Base-by-base conservation (phyloP, 345 rosid species). In the Pistacia vera region DNA sequence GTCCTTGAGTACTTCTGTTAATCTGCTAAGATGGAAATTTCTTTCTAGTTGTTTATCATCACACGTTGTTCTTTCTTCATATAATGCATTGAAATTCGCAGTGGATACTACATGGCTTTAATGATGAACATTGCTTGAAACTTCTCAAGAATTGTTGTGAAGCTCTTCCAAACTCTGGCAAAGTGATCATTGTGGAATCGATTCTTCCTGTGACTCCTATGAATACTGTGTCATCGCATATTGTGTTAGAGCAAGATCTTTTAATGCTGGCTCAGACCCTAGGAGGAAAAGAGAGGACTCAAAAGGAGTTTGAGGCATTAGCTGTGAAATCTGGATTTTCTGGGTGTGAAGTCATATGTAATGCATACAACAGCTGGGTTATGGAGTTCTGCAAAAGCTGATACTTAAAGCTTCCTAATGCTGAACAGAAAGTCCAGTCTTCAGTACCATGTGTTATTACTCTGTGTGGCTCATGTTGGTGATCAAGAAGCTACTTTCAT, bases 21-120 rank as follows among this genome's bases (percentile, higher is more conserved):
- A 14, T 63, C 12, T 2, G 16, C 12, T 35, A 0, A 25, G 49
- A 36, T 14, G 25, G n/a, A 63, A 36, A 38, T 63, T 46, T 63
- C 22, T 58, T 10, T 59, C 28, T 22, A 2, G 13, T 59, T 59
- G 63, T 9, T 58, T 58, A 57, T 2, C 1, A 25, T 57, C 25
- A 18, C 66, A 28, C 33, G 3, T 30, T 63, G 66, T 30, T 33
- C 18, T 30, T 38, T 38, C 44, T 38, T 38, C 5, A 4, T 38
- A 38, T 38, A 38, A 38, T 4, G 44, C 5, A 18, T 33, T 5
- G 46, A n/a, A 65, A n/a, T n/a, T n/a, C n/a, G n/a, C n/a, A 85
- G 88, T 81, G 86, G 83, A 81, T 86, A 61, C 78, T 86, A 11
- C 88, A 84, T 57, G 85, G 61, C 20, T 85, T 85, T 88, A 81